Evolutionary conservation across 768 basidiomycete genomes (phyloP), one percentile per base, ranked within the genome.

Genomic region (Lactarius hengduanensis): DNA sequence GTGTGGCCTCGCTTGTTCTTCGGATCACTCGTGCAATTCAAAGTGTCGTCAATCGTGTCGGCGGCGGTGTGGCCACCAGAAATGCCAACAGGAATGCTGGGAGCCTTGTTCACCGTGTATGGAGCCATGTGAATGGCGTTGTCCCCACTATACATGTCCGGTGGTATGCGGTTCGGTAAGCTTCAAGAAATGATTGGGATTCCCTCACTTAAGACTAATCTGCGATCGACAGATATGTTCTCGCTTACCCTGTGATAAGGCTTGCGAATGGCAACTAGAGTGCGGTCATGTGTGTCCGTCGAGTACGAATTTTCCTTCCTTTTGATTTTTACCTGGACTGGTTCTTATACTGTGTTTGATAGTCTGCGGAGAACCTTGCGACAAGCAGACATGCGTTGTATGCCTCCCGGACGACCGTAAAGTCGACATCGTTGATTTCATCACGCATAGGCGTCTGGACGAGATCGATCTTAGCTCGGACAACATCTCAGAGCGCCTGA

Each of bases 311-410:
- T n/a, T n/a, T 34, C 26, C 18, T 1, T 41, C 3, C 28, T 11
- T 50, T 4, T 4, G n/a, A 9, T 26, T 34, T 15, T 13, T 58
- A 38, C 22, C 4, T 30, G 26, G 10, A 18, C 15, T 34, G 16
- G 15, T 38, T 18, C 63, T 62, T 18, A 66, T 22, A 57, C 41
- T 41, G 53, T 28, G 30, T 36, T 20, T 41, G 8, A 20, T 34
- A 79, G 77, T 81, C 4, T 79, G 78, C 59, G 77, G 78, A 8
- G 80, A 81, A 63, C 72, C 74, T 0, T 81, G 80, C 67, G 65
- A 32, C 0, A 0, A 34, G 2, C 79, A 80, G 65, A 57, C 68
- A 3, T 81, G 80, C 59, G 67, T 74, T 20, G 22, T 41, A 13
- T 80, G 80, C 63, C 69, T 76, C 7, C 41, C 66, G 9, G 57